Conservation (phyloP, 1,139 yeast genomes). For the Debaryomycetaceae sp. region DNA sequence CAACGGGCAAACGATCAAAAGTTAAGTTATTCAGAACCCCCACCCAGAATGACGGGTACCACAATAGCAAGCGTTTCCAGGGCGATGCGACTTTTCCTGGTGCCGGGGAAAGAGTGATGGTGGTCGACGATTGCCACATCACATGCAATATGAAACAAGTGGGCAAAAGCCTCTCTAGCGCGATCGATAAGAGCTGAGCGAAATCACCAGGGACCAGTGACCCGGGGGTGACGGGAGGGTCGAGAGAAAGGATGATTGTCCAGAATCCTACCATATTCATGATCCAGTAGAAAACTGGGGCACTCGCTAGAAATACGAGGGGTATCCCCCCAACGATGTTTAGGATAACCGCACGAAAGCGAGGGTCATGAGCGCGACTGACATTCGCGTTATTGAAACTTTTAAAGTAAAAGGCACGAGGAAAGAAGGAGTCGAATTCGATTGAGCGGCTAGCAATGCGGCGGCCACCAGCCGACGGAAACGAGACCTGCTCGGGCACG, state of each 20-base stretch:
- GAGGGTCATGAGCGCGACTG: constrained; percentile 54
- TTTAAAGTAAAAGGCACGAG: constrained; percentile 58
- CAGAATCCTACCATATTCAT: constrained; percentile 65
- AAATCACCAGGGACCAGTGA: constrained; percentile 42
- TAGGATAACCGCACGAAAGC: constrained; percentile 43
- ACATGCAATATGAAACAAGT: constrained; percentile 60
- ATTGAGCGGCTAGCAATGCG: constrained; percentile 47
- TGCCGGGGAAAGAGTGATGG: constrained; percentile 17
- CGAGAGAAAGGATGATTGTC: constrained; percentile 72
- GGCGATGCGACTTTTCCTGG: constrained; percentile 16
- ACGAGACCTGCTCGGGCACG: constrained; percentile 41
- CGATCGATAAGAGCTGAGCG: constrained; percentile 56
- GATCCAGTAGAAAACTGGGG: constrained; percentile 53
- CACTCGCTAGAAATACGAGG: constrained; percentile 43
- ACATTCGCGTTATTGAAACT: constrained; percentile 9
- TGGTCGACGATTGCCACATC: constrained; percentile 52
- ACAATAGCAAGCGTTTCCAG: constrained; percentile 45
- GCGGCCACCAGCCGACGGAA: constrained; percentile 35
- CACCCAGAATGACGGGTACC: constrained; percentile 79
- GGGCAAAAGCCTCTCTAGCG: constrained; percentile 69
- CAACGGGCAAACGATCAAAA: constrained; percentile 81
- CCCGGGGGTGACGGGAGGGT: constrained; percentile 63
- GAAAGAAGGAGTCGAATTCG: constrained; percentile 61
- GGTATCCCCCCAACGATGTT: constrained; percentile 56
- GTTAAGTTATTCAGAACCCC: constrained; percentile 82